Base-by-base conservation (phyloP, 2,329 filamentous ascomycete species). In the Alternaria sp. region DNA sequence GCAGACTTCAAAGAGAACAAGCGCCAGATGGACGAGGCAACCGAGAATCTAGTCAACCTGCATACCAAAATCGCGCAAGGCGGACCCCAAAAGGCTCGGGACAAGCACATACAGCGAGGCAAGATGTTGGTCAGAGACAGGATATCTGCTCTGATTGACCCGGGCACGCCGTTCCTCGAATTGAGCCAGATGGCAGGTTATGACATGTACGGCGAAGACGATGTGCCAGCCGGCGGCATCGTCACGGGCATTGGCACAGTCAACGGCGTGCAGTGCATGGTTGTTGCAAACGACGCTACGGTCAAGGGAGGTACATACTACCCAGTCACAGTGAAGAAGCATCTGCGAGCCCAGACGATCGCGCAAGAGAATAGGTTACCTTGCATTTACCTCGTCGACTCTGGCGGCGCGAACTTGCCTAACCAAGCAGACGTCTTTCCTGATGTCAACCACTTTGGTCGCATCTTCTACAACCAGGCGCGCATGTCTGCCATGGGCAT, bases 231-330 rank as follows among this genome's bases (percentile, higher is more conserved):
- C 0, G 95, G 91, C 26, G 94, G 93, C 7, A 95, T 99, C 67
- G 93, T 99, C 60, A 96, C 95, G 0, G 95, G 94, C 1, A 88
- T 98, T 53, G 94, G 94, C 3, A 90, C 91, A 2, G 91, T 99
- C 26, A 91, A 95, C 76, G 94, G 94, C 14, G 93, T 97, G 26
- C 90, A 89, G 41, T 98, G 94, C 78, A 90, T 97, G 82, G 91
- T 98, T 70, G 91, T 97, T 51, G 94, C 93, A 59, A 97, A 98
- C 77, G 94, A 97, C 77, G 96, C 92, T 81, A 97, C 94, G 61
- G 94, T 98, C 74, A 99, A 98, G 81, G 94, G 94, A 53, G 94
- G 94, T 24, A 96, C 94, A 2, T 99, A 99, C 81, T 98, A 94
- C 75, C 94, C 94, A 1, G 93, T 98, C 70, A 99, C 94, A 0